Evolutionary conservation across 2,329 filamentous ascomycete species (phyloP), one percentile per base, ranked within the genome.

Genomic region (Metarhizium humberi): DNA sequence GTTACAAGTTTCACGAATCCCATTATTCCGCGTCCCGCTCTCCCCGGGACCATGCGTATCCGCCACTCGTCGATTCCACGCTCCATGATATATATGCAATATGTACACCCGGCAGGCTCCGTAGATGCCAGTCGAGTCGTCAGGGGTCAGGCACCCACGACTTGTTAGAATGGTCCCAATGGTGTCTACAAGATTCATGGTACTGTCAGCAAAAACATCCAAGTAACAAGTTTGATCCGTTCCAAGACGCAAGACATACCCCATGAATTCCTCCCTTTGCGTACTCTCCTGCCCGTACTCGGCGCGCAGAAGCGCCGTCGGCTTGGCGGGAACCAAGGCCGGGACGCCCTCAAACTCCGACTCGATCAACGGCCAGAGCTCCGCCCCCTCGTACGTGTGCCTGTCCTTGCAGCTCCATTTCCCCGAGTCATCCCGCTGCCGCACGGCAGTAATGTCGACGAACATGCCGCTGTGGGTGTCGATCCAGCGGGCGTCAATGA

Each of bases 401-500:
- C 79, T 79, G 66, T 94, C 92, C 74, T 92, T 92, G 73, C 88
- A 92, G 64, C 81, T 84, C 82, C 86, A 88, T 34, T 87, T 68
- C 6, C 87, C 86, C 0, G 88, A 20, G 73, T 63, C 73, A 36
- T 89, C 77, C 20, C 85, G 80, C 72, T 90, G 86, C 52, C 81
- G 81, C 40, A 94, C 72, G 13, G 82, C 88, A 1, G 90, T 94
- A 64, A 95, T 90, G 68, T 94, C 89, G 68, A 94, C 84, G 69
- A 88, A 95, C 64, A 92, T 78, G 50, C 89, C 89, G 62, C 85
- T 94, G 55, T 73, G 70, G 56, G 78, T 78, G 69, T 94, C 88
- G 65, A 94, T 88, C 87, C 88, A 95, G 49, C 90, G 79, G 29
- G 85, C 89, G 69, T 94, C 90, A 63, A 94, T 94, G 55, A 94